Evolutionary conservation across 768 basidiomycete genomes (phyloP), one percentile per base, ranked within the genome.

Genomic region (Pulveroboletus ravenelii): DNA sequence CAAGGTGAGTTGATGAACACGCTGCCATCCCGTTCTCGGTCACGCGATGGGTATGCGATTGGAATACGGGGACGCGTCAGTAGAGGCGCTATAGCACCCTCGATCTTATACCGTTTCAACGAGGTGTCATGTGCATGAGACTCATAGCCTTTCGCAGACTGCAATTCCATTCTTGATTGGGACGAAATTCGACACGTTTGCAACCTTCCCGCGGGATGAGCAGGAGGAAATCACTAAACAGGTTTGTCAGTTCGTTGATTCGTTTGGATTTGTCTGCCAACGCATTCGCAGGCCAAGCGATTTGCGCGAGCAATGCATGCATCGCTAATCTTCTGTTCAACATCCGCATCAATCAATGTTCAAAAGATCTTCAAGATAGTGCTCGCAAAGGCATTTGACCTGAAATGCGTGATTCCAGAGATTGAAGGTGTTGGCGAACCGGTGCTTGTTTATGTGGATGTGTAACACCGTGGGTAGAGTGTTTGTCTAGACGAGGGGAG

Each of bases 281-380:
- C 43, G 14, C 47, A 48, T 48, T 35, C 32, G 3, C 63, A 94
- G 90, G 95, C 96, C 39, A 96, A 96, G 70, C 85, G 95, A 60
- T 99, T 99, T 72, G 92, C 94, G 54, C 87, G 90, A 68, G 96
- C 96, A 45, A 99, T 99, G 96, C 94, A 98, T 68, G 94, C 96
- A 15, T 95, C 94, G n/a, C 74, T 99, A 53, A 96, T 99, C 69
- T 99, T 98, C 73, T 99, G 95, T 73, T 97, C 95, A 45, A 99
- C 96, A 42, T 91, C 92, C 42, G 94, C 95, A 57, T 94, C 94
- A 54, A 96, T 98, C 76, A 99, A 99, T 71, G 95, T 99, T 48
- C 96, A 99, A 77, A 99, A 99, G 78, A 95, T 95, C 58, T 95
- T 95, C 82, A 94, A 96, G 77, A 96, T 96, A 69, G 92, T 95